These are phyloP conservation scores for Trichosporon asahii DNA, from an alignment of 1,284 basidiomycete genomes.

Conservation along the genomic window DNA sequence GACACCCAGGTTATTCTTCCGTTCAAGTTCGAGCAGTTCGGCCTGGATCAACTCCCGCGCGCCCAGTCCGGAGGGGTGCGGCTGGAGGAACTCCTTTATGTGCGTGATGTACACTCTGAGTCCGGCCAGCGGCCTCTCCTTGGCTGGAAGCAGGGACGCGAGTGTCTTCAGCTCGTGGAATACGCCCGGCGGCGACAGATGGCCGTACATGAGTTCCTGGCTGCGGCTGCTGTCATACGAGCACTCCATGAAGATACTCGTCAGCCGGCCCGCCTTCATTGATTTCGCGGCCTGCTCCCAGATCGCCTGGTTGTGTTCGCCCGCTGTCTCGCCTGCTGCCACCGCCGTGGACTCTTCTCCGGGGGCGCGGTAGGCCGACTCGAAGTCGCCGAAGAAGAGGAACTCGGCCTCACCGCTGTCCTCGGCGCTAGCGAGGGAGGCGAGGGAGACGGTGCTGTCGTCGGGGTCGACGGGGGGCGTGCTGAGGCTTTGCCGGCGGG, in stretches of 20 bases:
- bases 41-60: slow-evolving; percentile 37
- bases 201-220: slow-evolving; percentile 46
- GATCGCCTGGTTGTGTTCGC: slow-evolving; percentile 32
- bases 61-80: slow-evolving; percentile 39
- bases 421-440: neutral
- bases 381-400: slow-evolving; percentile 51
- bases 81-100: slow-evolving; percentile 47
- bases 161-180: slow-evolving; percentile 42
- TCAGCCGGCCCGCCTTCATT: slow-evolving; percentile 35
- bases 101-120: slow-evolving; percentile 47
- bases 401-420: slow-evolving; percentile 32
- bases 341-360: slow-evolving; percentile 27
- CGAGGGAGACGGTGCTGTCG: neutral
- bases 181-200: slow-evolving; percentile 43
- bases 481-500: slow-evolving; percentile 10
- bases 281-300: slow-evolving; percentile 45
- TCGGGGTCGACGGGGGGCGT: slow-evolving; percentile 6
- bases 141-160: slow-evolving; percentile 26
- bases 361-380: slow-evolving; percentile 29
- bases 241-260: slow-evolving; percentile 51
- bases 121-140: slow-evolving; percentile 33
- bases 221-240: slow-evolving; percentile 47
- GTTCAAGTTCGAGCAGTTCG: slow-evolving; percentile 39
- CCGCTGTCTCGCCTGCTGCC: slow-evolving; percentile 20
- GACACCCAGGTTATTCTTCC: slow-evolving; percentile 33